phyloP scores from a whole-genome alignment of 2,329 filamentous ascomycete genomes.

The Neurospora crassa region DNA sequence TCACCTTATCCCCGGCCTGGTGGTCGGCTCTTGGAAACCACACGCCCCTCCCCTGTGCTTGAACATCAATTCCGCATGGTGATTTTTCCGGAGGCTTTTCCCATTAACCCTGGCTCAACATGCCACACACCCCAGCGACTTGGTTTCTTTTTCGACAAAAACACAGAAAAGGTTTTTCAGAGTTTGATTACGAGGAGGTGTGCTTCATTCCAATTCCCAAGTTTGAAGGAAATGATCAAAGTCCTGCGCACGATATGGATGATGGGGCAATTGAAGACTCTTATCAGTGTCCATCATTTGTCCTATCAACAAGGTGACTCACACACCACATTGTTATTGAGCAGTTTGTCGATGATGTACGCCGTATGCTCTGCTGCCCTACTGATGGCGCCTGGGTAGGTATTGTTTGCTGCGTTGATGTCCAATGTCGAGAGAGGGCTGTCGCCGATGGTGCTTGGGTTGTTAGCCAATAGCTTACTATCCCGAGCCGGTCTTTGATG shows the following conservation, averaged over 20 bases:
- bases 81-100: neutral
- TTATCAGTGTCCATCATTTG: neutral
- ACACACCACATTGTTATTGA: constrained; percentile 4
- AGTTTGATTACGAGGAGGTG: neutral
- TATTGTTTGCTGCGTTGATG: constrained; percentile 21
- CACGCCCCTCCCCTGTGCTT: neutral
- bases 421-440: constrained; percentile 18
- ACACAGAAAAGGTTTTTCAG: neutral
- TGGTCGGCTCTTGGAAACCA: neutral
- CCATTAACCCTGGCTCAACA: neutral
- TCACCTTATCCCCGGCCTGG: neutral
- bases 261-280: neutral
- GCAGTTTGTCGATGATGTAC: constrained; percentile 6
- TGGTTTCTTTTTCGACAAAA: neutral
- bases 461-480: constrained; percentile 13
- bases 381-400: constrained; percentile 10
- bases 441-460: constrained; percentile 7
- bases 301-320: constrained; percentile 15
- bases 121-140: neutral
- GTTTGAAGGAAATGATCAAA: neutral
- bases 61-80: neutral
- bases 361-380: constrained; percentile 18
- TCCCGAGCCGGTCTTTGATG: neutral
- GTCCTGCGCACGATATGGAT: neutral
- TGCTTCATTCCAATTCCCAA: neutral